phyloP scores from a whole-genome alignment of 2,329 filamentous ascomycete species.

The Stromatinia cepivora region DNA sequence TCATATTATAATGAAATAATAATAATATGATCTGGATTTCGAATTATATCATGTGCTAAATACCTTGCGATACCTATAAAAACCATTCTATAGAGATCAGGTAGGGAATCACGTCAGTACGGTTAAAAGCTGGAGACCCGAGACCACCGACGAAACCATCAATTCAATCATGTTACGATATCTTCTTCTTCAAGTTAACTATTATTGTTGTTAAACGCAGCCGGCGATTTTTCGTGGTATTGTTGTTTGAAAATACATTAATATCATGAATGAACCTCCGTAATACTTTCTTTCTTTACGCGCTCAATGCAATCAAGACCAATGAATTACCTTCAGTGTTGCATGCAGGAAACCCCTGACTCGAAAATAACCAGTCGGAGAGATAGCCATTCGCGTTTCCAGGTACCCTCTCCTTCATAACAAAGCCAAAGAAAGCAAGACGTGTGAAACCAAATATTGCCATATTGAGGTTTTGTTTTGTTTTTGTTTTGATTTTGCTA shows the following conservation, averaged over 20 bases:
- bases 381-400: constrained; percentile 33
- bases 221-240: not conserved
- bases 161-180: not conserved
- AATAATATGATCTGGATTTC: too few relatives aligned
- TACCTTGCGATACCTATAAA: too few relatives aligned
- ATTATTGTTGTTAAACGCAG: not conserved
- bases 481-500: constrained; percentile 34
- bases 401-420: constrained; percentile 33
- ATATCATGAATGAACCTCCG: not conserved
- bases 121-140: too few relatives aligned
- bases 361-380: constrained; percentile 32
- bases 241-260: not conserved
- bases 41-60: too few relatives aligned
- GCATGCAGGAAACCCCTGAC: constrained; percentile 23
- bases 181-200: not conserved
- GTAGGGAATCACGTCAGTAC: too few relatives aligned
- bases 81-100: too few relatives aligned
- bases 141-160: too few relatives aligned
- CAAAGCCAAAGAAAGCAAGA: constrained; percentile 30
- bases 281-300: constrained; percentile 39
- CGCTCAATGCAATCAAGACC: constrained; percentile 30
- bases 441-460: constrained; percentile 33
- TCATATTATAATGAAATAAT: too few relatives aligned
- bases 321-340: constrained; percentile 24
- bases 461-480: constrained; percentile 39